Evolutionary conservation across 352 stramenopile genomes (phyloP).

Genomic region (Phytophthora nicotianae): DNA sequence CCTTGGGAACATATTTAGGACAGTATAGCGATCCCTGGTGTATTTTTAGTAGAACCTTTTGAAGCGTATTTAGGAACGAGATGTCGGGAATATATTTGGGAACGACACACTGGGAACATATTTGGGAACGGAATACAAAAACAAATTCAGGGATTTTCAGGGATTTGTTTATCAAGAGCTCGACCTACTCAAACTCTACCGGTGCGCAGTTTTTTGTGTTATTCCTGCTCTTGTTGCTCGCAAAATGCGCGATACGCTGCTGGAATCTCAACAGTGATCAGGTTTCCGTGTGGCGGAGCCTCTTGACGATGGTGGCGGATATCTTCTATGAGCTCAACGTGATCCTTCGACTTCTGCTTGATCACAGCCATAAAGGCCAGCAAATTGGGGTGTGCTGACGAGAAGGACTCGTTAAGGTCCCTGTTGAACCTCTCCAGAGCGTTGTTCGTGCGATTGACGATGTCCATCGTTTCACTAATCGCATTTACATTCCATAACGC

Average conservation of each 20-base stretch:
- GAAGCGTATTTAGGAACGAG: too few species aligned
- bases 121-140: too few species aligned
- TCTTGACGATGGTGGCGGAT: not conserved
- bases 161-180: too few species aligned
- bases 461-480: not conserved
- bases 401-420: too few species aligned
- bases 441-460: not conserved
- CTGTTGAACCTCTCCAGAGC: not conserved
- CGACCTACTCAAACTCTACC: too few species aligned
- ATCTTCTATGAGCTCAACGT: not conserved
- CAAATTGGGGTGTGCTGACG: conserved; percentile 3
- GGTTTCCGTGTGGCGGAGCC: not conserved
- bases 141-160: too few species aligned
- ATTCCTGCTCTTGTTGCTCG: not conserved
- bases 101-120: too few species aligned
- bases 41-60: too few species aligned
- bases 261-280: not conserved
- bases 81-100: too few species aligned
- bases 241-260: not conserved
- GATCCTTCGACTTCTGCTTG: not conserved
- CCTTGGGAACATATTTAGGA: too few species aligned
- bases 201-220: not conserved
- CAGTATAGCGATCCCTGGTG: too few species aligned
- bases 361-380: not conserved
- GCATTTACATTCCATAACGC: not conserved